A percentile compares a stretch with the other conserved stretches of the same genome.
phyloP scores from a whole-genome alignment of 495 filamentous ascomycete genomes.

The Podospora australis region DNA sequence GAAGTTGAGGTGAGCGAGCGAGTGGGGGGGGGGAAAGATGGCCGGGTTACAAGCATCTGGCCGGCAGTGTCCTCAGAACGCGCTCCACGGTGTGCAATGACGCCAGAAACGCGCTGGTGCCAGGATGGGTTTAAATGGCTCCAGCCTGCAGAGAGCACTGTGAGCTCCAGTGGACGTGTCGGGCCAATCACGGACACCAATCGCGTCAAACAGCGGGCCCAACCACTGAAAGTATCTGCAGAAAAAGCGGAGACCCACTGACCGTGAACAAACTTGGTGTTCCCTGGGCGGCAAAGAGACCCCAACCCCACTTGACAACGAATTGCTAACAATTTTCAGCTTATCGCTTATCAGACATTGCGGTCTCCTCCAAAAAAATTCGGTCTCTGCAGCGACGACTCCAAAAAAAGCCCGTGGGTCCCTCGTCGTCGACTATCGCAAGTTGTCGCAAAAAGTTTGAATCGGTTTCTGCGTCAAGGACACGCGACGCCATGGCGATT shows the following conservation, averaged over 20 bases:
- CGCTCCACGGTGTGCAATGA: conserved; percentile 18
- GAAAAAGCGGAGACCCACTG: not conserved
- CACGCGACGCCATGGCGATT: conserved; percentile 66
- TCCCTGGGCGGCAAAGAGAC: not conserved
- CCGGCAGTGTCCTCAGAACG: conserved; percentile 14
- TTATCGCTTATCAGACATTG: conserved; percentile 27
- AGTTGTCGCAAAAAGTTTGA: conserved; percentile 6
- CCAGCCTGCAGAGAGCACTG: not conserved
- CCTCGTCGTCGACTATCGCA: not conserved
- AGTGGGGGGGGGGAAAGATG: not conserved
- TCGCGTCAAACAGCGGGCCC: conserved; percentile 4
- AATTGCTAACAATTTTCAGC: conserved; percentile 4
- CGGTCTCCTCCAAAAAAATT: conserved; percentile 18
- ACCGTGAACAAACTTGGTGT: not conserved
- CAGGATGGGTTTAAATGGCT: conserved; percentile 14
- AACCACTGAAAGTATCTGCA: not conserved
- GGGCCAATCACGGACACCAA: conserved; percentile 20
- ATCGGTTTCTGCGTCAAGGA: not conserved
- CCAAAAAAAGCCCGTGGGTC: not conserved
- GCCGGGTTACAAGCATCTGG: not conserved
- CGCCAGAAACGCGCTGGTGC: conserved; percentile 16
- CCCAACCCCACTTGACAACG: conserved; percentile 11
- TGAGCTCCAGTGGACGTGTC: conserved; percentile 15
- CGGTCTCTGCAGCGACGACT: not conserved
- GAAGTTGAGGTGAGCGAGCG: not conserved